Evolutionary conservation across 768 basidiomycete species (phyloP).

Genomic region (Auricularia heimuer): DNA sequence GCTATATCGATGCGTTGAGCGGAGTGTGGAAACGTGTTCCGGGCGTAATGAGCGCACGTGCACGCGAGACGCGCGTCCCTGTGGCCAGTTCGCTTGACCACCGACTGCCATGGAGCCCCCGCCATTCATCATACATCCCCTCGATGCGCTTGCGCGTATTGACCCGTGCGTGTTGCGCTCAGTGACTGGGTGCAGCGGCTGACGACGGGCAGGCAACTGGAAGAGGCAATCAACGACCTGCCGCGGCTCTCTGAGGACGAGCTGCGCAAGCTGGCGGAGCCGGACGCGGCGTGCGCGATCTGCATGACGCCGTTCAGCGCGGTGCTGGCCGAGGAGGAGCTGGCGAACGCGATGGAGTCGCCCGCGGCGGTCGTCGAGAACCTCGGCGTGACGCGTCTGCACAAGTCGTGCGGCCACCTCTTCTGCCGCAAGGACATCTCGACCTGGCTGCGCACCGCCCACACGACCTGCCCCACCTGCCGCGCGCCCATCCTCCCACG

Average conservation of each 20-base stretch:
- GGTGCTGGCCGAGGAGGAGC: slow-evolving; percentile 65
- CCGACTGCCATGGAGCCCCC: neutral
- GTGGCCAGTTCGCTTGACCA: neutral
- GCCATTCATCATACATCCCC: neutral
- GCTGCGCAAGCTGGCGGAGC: slow-evolving; percentile 35
- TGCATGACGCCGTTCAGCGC: slow-evolving; percentile 63
- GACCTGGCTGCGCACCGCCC: slow-evolving; percentile 20
- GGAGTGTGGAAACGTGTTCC: neutral
- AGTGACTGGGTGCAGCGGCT: neutral
- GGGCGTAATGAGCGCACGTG: neutral
- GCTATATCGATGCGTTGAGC: neutral
- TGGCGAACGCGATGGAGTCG: slow-evolving; percentile 65
- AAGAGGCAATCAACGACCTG: slow-evolving; percentile 34
- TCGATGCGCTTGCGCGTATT: neutral
- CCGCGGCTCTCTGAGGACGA: slow-evolving; percentile 44
- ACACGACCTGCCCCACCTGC: slow-evolving; percentile 59
- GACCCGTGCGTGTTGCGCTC: neutral
- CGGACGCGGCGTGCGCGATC: slow-evolving; percentile 64
- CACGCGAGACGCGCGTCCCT: neutral
- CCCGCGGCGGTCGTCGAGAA: slow-evolving; percentile 63
- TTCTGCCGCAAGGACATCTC: slow-evolving; percentile 64
- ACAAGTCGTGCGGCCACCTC: slow-evolving; percentile 44
- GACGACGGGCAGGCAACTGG: slow-evolving; percentile 7
- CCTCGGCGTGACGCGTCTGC: slow-evolving; percentile 63
- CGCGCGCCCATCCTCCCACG: slow-evolving; percentile 34